Evolutionary conservation across 768 basidiomycete genomes (phyloP).

Genomic region (Neoboletus brunneissimus): DNA sequence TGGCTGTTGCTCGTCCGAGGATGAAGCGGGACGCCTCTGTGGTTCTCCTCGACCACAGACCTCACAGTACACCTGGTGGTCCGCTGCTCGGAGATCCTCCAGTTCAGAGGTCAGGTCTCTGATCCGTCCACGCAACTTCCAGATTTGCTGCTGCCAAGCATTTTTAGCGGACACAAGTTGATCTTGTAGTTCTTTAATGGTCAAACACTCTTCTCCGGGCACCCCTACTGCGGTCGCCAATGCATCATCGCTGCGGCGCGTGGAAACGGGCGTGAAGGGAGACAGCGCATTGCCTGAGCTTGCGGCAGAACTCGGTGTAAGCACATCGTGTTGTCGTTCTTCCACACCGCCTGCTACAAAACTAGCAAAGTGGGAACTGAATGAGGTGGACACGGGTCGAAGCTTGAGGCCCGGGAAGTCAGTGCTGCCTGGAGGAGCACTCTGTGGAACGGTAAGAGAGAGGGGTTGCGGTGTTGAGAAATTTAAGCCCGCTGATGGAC

Average conservation of each 20-base stretch:
- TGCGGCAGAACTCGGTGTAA: constrained; percentile 48
- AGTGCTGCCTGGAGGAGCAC: constrained; percentile 61
- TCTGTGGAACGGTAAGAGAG: constrained; percentile 41
- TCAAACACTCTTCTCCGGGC: constrained; percentile 42
- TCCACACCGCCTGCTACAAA: constrained; percentile 31
- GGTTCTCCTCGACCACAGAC: constrained; percentile 55
- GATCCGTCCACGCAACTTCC: constrained; percentile 74
- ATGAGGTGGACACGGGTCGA: constrained; percentile 73
- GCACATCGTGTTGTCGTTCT: constrained; percentile 40
- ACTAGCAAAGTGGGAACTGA: constrained; percentile 65
- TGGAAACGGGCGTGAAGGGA: constrained; percentile 45
- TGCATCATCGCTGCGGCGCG: constrained; percentile 35
- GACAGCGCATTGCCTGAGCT: constrained; percentile 43
- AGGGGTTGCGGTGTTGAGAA: constrained; percentile 10
- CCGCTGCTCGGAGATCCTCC: constrained; percentile 48
- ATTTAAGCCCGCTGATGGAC: constrained; percentile 8
- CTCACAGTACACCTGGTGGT: constrained; percentile 49
- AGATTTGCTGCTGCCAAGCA: constrained; percentile 69
- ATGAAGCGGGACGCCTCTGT: constrained; percentile 7
- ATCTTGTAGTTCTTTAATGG: constrained; percentile 57
- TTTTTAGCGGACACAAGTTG: constrained; percentile 56
- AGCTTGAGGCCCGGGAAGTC: constrained; percentile 68
- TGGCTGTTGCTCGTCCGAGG: constrained; percentile 18
- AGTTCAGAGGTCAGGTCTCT: constrained; percentile 69
- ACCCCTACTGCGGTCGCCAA: constrained; percentile 21